phyloP scores from a whole-genome alignment of 768 basidiomycete genomes.

The Boletus rufocinnamomeus region DNA sequence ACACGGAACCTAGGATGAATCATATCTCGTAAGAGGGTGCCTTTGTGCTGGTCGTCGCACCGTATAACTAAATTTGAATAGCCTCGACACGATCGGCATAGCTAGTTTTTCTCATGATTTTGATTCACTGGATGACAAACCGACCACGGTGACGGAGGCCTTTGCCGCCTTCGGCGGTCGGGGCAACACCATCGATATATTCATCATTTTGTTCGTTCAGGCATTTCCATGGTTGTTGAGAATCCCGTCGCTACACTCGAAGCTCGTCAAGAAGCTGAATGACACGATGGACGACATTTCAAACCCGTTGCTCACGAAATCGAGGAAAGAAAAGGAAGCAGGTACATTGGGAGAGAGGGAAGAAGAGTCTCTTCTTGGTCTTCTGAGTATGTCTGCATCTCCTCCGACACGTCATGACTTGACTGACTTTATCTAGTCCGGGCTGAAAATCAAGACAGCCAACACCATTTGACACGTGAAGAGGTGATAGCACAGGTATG shows the following conservation, averaged over 20 bases:
- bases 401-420: not conserved
- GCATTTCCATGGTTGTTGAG: slow-evolving; percentile 35
- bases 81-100: slow-evolving; percentile 39
- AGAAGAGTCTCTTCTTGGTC: slow-evolving; percentile 42
- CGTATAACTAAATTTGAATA: slow-evolving; percentile 9
- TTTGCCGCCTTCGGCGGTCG: slow-evolving; percentile 28
- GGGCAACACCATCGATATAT: slow-evolving; percentile 7
- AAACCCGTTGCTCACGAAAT: no score
- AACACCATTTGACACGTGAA: slow-evolving; percentile 39
- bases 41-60: not conserved
- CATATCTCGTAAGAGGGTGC: slow-evolving; percentile 37
- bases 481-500: slow-evolving; percentile 41
- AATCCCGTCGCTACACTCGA: slow-evolving; percentile 36
- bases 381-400: slow-evolving; percentile 31
- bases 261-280: slow-evolving; percentile 29
- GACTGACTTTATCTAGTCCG: not conserved
- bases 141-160: slow-evolving; percentile 23
- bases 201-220: slow-evolving; percentile 29
- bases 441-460: no score
- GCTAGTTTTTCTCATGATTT: slow-evolving; percentile 49
- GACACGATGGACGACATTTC: slow-evolving; percentile 36
- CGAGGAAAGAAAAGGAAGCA: not conserved
- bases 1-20: slow-evolving; percentile 42
- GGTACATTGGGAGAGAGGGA: slow-evolving; percentile 29
- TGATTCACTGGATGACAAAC: slow-evolving; percentile 40